These are phyloP conservation scores for Teratosphaeria pseudoeucalypti DNA, from an alignment of 2,329 filamentous ascomycete genomes.

Conservation along the genomic window DNA sequence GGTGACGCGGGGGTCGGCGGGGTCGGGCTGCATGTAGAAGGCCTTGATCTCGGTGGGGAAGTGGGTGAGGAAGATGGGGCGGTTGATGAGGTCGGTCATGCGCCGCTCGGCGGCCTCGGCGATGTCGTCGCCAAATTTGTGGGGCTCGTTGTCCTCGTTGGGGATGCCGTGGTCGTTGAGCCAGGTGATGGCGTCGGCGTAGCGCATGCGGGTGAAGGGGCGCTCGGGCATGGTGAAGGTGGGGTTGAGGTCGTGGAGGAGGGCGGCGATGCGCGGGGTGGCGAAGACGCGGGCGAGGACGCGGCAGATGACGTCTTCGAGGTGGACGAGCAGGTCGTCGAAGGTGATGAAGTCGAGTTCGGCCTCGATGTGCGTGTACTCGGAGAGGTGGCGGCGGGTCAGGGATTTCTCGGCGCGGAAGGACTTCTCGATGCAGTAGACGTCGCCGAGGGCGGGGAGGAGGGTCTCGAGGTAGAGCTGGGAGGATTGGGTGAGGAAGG, in stretches of 20 bases:
- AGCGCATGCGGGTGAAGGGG: conserved; percentile 92
- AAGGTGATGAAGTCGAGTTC: conserved; percentile 96
- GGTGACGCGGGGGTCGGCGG: conserved; percentile 68
- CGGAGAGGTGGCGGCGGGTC: conserved; percentile 84
- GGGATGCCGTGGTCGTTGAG: conserved; percentile 78
- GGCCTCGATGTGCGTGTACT: conserved; percentile 94
- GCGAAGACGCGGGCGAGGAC: conserved; percentile 69
- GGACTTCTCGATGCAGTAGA: conserved; percentile 97
- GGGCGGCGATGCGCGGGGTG: conserved; percentile 60
- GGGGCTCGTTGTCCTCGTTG: conserved; percentile 85
- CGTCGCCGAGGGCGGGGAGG: conserved; percentile 79
- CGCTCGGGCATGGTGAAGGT: conserved; percentile 70
- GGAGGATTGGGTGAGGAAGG: conserved; percentile 92
- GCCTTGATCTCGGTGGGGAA: conserved; percentile 97
- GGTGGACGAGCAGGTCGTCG: conserved; percentile 72
- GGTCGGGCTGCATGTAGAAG: conserved; percentile 96
- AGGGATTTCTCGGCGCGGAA: conserved; percentile 97
- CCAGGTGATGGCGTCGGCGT: conserved; percentile 90
- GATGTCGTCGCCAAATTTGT: conserved; percentile 93
- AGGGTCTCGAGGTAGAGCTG: conserved; percentile 97
- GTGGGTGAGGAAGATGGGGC: conserved; percentile 90
- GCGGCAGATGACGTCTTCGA: conserved; percentile 78
- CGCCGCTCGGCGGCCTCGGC: conserved; percentile 90
- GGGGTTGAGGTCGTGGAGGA: conserved; percentile 83
- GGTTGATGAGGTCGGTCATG: conserved; percentile 96